Evolutionary conservation across 768 basidiomycete genomes (phyloP), one percentile per base, ranked within the genome.

Genomic region (Hericium coralloides): DNA sequence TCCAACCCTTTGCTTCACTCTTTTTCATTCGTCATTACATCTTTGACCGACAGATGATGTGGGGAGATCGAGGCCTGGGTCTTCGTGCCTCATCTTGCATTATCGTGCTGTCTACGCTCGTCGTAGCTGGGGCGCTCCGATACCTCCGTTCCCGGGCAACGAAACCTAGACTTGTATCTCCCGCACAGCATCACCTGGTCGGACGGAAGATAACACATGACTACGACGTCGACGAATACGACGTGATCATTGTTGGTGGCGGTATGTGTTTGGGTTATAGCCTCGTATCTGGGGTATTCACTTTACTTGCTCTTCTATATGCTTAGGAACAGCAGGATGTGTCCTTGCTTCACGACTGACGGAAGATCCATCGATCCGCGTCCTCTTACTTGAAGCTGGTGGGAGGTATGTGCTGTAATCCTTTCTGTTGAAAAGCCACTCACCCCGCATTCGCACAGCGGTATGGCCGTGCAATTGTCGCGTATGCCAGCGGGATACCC

Each of bases 321-420:
- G 10, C 12, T 49, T 59, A 79, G 83, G 84, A 7, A 84, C 82
- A 7, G 75, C 82, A 2, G 84, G 84, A 12, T 84, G 82, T 63
- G 82, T 79, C 9, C 72, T 85, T 10, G 83, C 82, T 12, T 71
- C 82, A 2, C 74, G 84, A 12, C 66, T 86, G 9, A 77, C 75
- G 5, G 84, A 85, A 66, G 73, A 83, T 58, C 78, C 80, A 0
- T 69, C 68, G 1, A 63, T 82, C 15, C 73, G 75, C 4, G 80
- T 86, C 18, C 71, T 85, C 15, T 64, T 86, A 0, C 66, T 86
- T 1, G 84, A 86, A 63, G 77, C 82, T 23, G 84, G 84, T 2
- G 70, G 70, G 55, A 88, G 85, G 85, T 84, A 49, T 22, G 67
- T 38, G 10, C 15, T 39, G 3, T 41, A 22, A 15, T 7, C 17